Percentiles rank a stretch among this genome's conserved stretches.
phyloP scores from a whole-genome alignment of 2,329 filamentous ascomycete species.

The Colletotrichum somersetense region DNA sequence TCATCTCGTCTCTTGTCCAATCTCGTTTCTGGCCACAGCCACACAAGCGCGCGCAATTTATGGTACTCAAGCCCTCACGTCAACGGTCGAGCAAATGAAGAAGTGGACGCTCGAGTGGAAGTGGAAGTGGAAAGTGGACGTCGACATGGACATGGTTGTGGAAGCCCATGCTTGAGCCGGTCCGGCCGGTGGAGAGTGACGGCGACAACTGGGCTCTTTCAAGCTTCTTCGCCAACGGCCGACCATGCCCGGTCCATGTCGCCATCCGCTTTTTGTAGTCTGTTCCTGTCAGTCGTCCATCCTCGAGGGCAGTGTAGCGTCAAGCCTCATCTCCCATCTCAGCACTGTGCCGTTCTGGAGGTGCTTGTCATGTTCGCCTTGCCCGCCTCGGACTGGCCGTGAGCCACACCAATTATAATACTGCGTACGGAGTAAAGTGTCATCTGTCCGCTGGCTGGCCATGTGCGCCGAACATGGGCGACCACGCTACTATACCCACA shows the following conservation, averaged over 20 bases:
- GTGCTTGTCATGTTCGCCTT: slow-evolving; percentile 21
- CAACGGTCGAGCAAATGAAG: neutral
- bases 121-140: neutral
- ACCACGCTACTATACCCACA: neutral
- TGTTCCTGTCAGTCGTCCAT: neutral
- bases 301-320: neutral
- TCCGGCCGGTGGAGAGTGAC: slow-evolving; percentile 10
- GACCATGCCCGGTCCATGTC: slow-evolving; percentile 30
- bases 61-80: neutral
- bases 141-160: neutral
- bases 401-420: slow-evolving; percentile 18
- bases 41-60: neutral
- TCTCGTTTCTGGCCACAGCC: slow-evolving; percentile 12
- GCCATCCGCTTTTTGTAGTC: slow-evolving; percentile 15
- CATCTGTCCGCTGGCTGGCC: neutral
- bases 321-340: slow-evolving; percentile 14
- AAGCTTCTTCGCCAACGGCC: slow-evolving; percentile 26
- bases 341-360: neutral
- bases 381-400: slow-evolving; percentile 30
- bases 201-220: slow-evolving; percentile 11
- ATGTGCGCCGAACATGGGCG: slow-evolving; percentile 1
- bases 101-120: neutral
- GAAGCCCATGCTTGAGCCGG: slow-evolving; percentile 11
- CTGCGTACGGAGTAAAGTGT: neutral
- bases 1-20: slow-evolving; percentile 1